Base-by-base conservation (phyloP, 2,329 filamentous ascomycete genomes). In the Talaromyces sp. region DNA sequence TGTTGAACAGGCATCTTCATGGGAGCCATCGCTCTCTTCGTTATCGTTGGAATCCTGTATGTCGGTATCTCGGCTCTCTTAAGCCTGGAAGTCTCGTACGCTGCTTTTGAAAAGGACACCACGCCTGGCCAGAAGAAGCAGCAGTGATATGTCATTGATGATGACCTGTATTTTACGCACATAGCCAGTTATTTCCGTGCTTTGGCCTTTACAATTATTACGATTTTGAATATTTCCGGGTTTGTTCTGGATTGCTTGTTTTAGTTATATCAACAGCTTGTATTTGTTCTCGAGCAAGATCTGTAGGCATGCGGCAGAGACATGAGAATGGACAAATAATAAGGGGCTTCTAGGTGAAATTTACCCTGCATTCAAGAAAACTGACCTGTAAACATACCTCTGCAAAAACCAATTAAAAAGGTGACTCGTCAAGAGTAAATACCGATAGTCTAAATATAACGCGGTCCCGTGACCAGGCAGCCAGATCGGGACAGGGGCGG, bases 81-180 rank as follows among this genome's bases (percentile, higher is more conserved):
- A 7, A 93, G 91, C 67, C 82, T 99, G 19, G 84, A 97, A 74
- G 91, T 98, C 32, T 90, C 91, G 0, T 98, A 98, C 75, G 92
- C 90, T 65, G 92, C 95, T 1, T 99, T 98, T 73, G 93, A 96
- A 73, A 97, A 96, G 82, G 93, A 97, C 69, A 96, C 92, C 82
- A 91, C 92, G 0, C 91, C 92, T n/a, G 82, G 87, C 42, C 89
- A 89, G 33, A 91, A 96, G 77, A 96, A 93, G 85, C 96, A 86
- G 73, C 77, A 92, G 80, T 83, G 88, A 77, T 84, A 66, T 67
- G 47, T n/a, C 22, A 30, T 17, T 39, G 49, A 53, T 53, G 25
- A 53, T 30, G 49, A 17, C 27, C 49, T 53, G 49, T 53, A 53
- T 53, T 53, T 53, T 53, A 53, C 15, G 49, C 25, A 53, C 49